Base-by-base conservation (phyloP, 352 stramenopile genomes). In the Pythium guiyangense region DNA sequence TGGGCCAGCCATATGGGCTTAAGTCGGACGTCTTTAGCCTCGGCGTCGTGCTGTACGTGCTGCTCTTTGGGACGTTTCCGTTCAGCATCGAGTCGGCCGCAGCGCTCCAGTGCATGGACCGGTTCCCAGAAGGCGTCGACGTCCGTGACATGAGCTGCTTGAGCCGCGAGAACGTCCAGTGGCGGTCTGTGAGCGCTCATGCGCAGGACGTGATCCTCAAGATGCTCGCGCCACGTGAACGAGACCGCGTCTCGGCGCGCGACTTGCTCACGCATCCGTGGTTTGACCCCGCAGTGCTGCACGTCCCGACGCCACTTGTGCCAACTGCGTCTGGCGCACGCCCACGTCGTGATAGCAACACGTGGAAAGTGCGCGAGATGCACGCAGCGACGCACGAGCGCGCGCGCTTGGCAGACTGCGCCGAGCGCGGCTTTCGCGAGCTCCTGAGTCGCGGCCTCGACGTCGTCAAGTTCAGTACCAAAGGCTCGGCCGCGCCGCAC, bases 71-170 rank as follows among this genome's bases (percentile, higher is more conserved):
- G 1, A 64, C 77, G 3, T 93, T 93, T 34, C 83, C 83, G 9
- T 91, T 93, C 60, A 90, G 70, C 26, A 77, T 89, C 46, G 77
- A 89, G 49, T 90, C 80, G 17, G 79, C 83, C 6, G 73, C 78
- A 3, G 70, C 73, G 20, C 70, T 93, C 20, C 77, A 90, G 50
- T 64, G 67, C 26, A 78, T 88, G 66, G 66, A 90, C 25, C 74
- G 70, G 18, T 89, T 91, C 46, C 68, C 78, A 1, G 64, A 70
- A 29, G 73, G 67, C n/a, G 63, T 84, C 0, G 83, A 93, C 57
- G 71, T 90, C 25, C 80, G 80, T 10, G 80, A 93, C 66, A 91
- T 93, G 83, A 89, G 80, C 54, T 93, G 83, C 43, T 59, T 93
- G 20, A 72, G 68, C 49, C 65, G 42, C 4, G 71, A 72, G 20